A percentile compares a stretch with the other conserved stretches of the same genome.
Conservation (phyloP, 345 rosid genomes). For the Citrus mangshanensis region DNA sequence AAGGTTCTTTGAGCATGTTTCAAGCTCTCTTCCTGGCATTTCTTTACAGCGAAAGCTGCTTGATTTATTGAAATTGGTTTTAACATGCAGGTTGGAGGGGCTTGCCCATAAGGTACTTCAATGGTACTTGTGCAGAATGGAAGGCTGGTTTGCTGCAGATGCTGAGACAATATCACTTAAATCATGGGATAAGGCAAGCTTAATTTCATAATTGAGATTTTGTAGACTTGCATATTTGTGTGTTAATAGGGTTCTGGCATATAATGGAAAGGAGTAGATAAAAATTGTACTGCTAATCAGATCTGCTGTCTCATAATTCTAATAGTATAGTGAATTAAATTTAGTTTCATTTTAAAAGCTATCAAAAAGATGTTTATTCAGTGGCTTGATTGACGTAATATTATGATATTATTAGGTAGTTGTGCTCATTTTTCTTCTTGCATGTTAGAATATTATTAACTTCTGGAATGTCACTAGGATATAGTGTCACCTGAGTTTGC, state of each 20-base stretch:
- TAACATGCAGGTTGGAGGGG: slow-evolving; percentile 63
- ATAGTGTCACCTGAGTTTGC: neutral
- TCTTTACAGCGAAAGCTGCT: neutral
- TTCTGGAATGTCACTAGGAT: neutral
- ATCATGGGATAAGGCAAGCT: slow-evolving; percentile 83
- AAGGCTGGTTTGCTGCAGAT: slow-evolving; percentile 99
- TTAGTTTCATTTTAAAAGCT: neutral
- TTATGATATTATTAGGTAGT: neutral
- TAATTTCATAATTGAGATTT: neutral
- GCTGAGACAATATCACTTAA: slow-evolving; percentile 85
- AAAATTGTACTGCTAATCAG: neutral
- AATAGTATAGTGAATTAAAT: neutral
- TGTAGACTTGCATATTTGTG: neutral
- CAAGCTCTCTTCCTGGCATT: neutral
- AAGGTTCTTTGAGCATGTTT: slow-evolving; percentile 42
- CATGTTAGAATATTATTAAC: neutral
- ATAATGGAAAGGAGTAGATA: neutral
- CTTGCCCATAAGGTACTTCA: slow-evolving; percentile 80
- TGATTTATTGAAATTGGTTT: slow-evolving; percentile 11
- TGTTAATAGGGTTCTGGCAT: neutral
- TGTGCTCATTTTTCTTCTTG: neutral
- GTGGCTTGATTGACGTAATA: too few relatives aligned
- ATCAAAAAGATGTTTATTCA: neutral
- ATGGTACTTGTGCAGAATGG: slow-evolving; percentile 98
- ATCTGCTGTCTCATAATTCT: neutral